Base-by-base conservation (phyloP, 768 basidiomycete genomes). In the Mycena metata region DNA sequence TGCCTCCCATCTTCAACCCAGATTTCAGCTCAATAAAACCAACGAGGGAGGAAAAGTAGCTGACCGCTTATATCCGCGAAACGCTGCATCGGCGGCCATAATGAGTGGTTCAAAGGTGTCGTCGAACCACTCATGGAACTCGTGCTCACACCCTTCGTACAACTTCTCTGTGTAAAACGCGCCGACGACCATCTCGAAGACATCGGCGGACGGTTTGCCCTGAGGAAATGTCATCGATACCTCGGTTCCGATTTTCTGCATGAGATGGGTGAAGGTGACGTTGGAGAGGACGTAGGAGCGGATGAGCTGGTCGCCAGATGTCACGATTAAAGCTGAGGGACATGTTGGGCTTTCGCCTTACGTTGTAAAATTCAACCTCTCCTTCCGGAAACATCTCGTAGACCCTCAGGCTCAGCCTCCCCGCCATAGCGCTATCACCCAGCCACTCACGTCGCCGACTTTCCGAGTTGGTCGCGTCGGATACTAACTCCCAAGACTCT, bases 271-370 rank as follows among this genome's bases (percentile, higher is more conserved):
- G 23, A 52, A 54, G 50, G 51, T 45, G 26, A 9, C 10, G 15
- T 63, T 63, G 51, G 61, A 63, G 12, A 43, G 61, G 24, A 51
- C 60, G 21, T 12, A 51, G 9, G 61, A 63, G 50, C 60, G 60
- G 36, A 60, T n/a, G 24, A 42, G 6, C 60, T 60, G 46, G 21
- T 33, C 30, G 33, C 4, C 56, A n/a, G 33, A 45, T 30, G 30
- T 30, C 3, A n/a, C 19, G 43, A 24, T 33, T 51, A 16, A 12
- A 51, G 24, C 33, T 12, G 21, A 19, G 10, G 23, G 2, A 7
- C 2, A 19, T 45, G 43, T 16, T 45, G 8, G 19, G 16, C 21
- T 23, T 23, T 24, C n/a, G 33, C 1, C 52, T 46, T 46, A 55
- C 62, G 2, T 2, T 19, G 30, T 64, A 64, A 21, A 55, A 55